Percentiles rank a stretch among this genome's conserved stretches.
These are phyloP conservation scores for Penicillium egyptiacum DNA, from an alignment of 495 filamentous ascomycete genomes.

Conservation along the genomic window DNA sequence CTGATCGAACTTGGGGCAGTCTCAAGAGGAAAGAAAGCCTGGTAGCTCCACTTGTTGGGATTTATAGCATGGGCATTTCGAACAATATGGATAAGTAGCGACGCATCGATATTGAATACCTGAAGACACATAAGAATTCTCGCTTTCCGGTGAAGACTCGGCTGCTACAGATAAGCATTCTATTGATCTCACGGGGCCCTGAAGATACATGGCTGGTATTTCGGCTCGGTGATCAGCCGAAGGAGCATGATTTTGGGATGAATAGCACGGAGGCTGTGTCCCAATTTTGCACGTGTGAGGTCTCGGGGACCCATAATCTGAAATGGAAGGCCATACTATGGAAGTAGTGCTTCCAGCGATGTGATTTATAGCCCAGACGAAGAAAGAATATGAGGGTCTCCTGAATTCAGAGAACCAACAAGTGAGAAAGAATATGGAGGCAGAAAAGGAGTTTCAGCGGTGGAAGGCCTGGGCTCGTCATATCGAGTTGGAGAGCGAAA, in stretches of 20 bases:
- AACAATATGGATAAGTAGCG: not conserved
- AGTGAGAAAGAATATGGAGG: not conserved
- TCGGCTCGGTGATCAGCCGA: not conserved
- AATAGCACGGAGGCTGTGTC: not conserved
- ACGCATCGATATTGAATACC: not conserved
- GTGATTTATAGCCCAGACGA: not conserved
- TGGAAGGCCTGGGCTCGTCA: not conserved
- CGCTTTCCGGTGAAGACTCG: not conserved
- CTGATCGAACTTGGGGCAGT: not conserved
- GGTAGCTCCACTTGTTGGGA: not conserved
- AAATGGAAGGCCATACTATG: not conserved
- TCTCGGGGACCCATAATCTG: not conserved
- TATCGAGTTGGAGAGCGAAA: not conserved
- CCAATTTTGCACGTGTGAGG: not conserved
- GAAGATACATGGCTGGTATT: not conserved
- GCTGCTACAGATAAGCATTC: not conserved
- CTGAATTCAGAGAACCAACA: not conserved
- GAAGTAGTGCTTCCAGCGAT: not conserved
- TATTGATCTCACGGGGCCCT: not conserved
- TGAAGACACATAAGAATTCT: not conserved
- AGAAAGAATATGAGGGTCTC: not conserved
- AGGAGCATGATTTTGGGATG: not conserved
- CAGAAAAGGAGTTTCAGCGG: not conserved
- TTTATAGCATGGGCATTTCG: not conserved
- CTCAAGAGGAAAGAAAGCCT: not conserved